phyloP scores from a whole-genome alignment of 129 eudicot species.

The Artemisia tridentata region DNA sequence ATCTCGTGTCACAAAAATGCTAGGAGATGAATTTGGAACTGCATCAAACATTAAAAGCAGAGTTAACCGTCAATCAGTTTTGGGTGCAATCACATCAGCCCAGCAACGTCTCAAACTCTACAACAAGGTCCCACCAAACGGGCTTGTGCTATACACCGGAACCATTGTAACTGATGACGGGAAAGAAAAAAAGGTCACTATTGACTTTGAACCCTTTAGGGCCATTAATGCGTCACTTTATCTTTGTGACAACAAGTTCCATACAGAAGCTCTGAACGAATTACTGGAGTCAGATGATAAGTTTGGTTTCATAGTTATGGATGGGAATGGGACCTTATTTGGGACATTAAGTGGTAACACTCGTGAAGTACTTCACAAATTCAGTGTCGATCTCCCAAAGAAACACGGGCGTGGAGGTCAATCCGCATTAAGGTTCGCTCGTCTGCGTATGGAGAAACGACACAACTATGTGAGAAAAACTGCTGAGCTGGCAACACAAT shows the following conservation, averaged over 20 bases:
- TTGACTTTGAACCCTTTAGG: conserved; percentile 39
- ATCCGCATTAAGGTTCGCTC: conserved; percentile 40
- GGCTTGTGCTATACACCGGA: conserved; percentile 42
- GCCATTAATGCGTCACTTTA: conserved; percentile 39
- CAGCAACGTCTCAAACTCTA: conserved; percentile 41
- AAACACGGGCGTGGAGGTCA: conserved; percentile 45
- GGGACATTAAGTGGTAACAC: conserved; percentile 45
- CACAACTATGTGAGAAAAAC: conserved; percentile 41
- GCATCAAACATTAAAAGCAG: conserved; percentile 45
- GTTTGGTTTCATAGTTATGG: conserved; percentile 42
- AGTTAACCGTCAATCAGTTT: conserved; percentile 41
- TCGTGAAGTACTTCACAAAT: conserved; percentile 38
- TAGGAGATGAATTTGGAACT: conserved; percentile 42
- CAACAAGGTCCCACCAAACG: conserved; percentile 45
- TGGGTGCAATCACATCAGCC: conserved; percentile 45
- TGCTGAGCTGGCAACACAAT: conserved; percentile 42
- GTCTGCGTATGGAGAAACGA: conserved; percentile 39
- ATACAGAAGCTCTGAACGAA: conserved; percentile 40
- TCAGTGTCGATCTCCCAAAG: conserved; percentile 40
- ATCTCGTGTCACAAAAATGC: conserved; percentile 44
- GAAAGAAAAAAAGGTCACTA: conserved; percentile 39
- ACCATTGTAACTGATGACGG: conserved; percentile 43
- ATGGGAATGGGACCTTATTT: conserved; percentile 38
- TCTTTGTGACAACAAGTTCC: conserved; percentile 42
- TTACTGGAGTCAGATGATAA: conserved; percentile 39